These are phyloP conservation scores for Phytophthora kernoviae DNA, from an alignment of 352 stramenopile genomes.

Conservation along the genomic window DNA sequence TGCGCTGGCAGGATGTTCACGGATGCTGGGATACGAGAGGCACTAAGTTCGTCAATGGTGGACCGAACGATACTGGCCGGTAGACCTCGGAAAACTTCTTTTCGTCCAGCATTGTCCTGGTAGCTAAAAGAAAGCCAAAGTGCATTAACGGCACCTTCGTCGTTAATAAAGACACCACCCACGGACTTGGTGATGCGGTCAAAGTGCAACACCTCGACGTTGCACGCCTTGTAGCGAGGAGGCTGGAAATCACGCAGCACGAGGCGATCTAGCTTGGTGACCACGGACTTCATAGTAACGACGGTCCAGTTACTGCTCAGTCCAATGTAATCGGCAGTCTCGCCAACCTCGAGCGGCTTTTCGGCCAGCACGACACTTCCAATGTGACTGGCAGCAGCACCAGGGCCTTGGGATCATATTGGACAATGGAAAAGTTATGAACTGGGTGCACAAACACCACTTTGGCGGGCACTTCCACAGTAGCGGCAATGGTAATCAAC, in stretches of 20 bases:
- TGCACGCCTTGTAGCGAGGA: slow-evolving; percentile 83
- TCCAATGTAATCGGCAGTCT: slow-evolving; percentile 82
- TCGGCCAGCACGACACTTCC: slow-evolving; percentile 65
- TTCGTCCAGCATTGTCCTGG: slow-evolving; percentile 72
- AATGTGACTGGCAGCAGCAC: slow-evolving; percentile 63
- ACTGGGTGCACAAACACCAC: slow-evolving; percentile 93
- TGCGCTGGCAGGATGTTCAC: slow-evolving; percentile 78
- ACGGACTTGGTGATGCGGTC: slow-evolving; percentile 89
- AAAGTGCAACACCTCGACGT: slow-evolving; percentile 89
- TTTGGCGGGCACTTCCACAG: slow-evolving; percentile 84
- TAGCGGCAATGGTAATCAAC: slow-evolving; percentile 88
- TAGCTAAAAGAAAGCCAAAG: slow-evolving; percentile 91
- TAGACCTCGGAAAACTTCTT: slow-evolving; percentile 87
- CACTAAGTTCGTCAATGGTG: slow-evolving; percentile 60
- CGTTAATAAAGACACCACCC: slow-evolving; percentile 85
- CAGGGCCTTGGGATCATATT: slow-evolving; percentile 87
- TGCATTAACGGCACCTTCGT: slow-evolving; percentile 67
- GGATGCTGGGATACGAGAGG: slow-evolving; percentile 41
- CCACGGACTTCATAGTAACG: slow-evolving; percentile 85
- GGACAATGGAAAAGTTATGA: slow-evolving; percentile 91
- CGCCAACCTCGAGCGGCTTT: slow-evolving; percentile 71
- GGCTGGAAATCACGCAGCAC: slow-evolving; percentile 86
- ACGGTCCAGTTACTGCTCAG: slow-evolving; percentile 89
- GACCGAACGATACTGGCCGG: slow-evolving; percentile 69
- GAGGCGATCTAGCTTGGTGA: slow-evolving; percentile 84